Evolutionary conservation across 1,139 yeast species (phyloP), one percentile per base, ranked within the genome.

Genomic region (Hanseniaspora sp.): DNA sequence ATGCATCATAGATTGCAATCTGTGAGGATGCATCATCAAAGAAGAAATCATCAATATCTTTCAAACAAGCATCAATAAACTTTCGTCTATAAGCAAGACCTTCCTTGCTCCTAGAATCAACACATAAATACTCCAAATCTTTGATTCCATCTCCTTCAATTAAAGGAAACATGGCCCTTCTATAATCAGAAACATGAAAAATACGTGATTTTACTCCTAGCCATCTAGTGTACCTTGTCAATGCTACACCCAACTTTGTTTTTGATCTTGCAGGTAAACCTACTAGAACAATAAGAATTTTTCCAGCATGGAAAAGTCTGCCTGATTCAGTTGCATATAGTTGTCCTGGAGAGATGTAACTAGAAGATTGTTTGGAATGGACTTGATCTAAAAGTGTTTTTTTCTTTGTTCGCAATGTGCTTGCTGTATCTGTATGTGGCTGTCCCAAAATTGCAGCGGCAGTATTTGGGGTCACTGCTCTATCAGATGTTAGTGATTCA

Each of bases 211-310:
- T 83, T 30, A 92, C 97, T 6, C 98, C 99, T 43, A 92, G 73
- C 92, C 99, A 92, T 61, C 96, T 76, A 59, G 94, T 74, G 66
- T 90, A 92, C 57, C 98, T 76, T 1, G 96, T 88, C 58, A 92
- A 75, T 12, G 95, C 83, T 30, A 90, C 97, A 7, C 96, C 84
- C 56, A 90, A 75, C 66, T 90, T 92, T 1, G 98, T 92, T 67
- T 92, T 92, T 7, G 98, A 97, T 55, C 98, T 76, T 1, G 96
- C 98, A 0, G 99, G 98, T 58, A 90, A 74, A 0, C 99, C 99
- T 7, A 87, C 95, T 61, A 92, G 74, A 11, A 85, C 87, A 57
- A 92, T 83, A 64, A 95, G 81, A 54, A 92, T 82, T 64, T 88
- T 86, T 4, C 98, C 98, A 4, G 98, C 97, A 64, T 92, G 97